These are phyloP conservation scores for Quercus phellos DNA, from an alignment of 331 rosid species.

Conservation along the genomic window DNA sequence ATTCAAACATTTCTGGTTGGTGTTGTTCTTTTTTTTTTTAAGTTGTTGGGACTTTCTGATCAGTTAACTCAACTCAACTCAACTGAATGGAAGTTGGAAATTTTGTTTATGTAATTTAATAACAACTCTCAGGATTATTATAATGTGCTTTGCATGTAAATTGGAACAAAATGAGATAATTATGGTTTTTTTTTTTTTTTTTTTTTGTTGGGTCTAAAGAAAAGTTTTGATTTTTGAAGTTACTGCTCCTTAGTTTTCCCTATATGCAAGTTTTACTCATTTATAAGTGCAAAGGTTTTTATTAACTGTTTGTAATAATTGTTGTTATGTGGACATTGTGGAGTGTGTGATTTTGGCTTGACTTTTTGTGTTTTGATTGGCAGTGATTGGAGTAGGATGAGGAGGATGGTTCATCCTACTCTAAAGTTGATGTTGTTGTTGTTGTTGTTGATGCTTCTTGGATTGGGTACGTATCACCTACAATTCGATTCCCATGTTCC, in stretches of 20 bases:
- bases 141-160: not conserved
- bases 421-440: slow-evolving; percentile 35
- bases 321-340: not conserved
- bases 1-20: not conserved
- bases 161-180: not conserved
- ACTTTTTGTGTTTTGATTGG: not conserved
- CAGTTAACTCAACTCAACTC: not conserved
- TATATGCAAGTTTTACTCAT: not conserved
- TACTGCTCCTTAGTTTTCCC: not conserved
- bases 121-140: no score
- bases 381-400: slow-evolving; percentile 41
- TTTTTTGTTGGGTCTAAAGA: not conserved
- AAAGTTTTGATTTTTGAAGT: not conserved
- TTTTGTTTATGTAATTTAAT: no score
- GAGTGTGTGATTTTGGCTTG: not conserved
- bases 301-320: not conserved
- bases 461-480: slow-evolving; percentile 43
- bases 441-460: slow-evolving; percentile 52
- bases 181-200: not conserved
- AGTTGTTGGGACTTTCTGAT: not conserved
- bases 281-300: not conserved
- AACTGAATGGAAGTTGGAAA: not conserved
- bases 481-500: not conserved
- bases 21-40: not conserved
- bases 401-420: slow-evolving; percentile 67